A percentile compares a stretch with the other conserved stretches of the same genome.
These are phyloP conservation scores for Malassezia obtusa DNA, from an alignment of 1,284 basidiomycete genomes.

Conservation along the genomic window DNA sequence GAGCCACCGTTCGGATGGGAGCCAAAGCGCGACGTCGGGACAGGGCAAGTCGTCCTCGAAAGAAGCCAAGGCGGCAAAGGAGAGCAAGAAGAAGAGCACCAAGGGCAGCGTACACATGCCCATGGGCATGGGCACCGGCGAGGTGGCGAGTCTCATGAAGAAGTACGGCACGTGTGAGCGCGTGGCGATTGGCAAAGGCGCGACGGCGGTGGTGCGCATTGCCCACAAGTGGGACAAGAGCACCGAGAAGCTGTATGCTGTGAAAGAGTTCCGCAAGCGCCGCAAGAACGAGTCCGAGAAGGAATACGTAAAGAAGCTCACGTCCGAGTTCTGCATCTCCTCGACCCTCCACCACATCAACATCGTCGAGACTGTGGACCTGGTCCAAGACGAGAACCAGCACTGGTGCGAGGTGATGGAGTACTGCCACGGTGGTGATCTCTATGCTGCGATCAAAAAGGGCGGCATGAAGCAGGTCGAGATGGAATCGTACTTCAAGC, in stretches of 20 bases:
- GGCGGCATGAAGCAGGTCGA: constrained; percentile 87
- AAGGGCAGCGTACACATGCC: constrained; percentile 27
- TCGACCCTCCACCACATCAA: constrained; percentile 93
- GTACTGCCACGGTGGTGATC: constrained; percentile 82
- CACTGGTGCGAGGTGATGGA: constrained; percentile 99
- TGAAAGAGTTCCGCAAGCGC: constrained; percentile 98
- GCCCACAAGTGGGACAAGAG: constrained; percentile 97
- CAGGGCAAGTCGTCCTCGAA: constrained; percentile 24
- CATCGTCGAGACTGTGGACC: constrained; percentile 95
- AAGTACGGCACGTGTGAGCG: constrained; percentile 98
- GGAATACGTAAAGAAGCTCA: constrained; percentile 99
- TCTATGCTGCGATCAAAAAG: constrained; percentile 95
- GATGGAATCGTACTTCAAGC: constrained; percentile 96
- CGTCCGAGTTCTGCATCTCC: constrained; percentile 96
- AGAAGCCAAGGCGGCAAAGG: constrained; percentile 26
- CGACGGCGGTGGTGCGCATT: constrained; percentile 86
- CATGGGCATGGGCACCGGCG: constrained; percentile 17
- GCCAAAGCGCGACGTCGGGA: constrained; percentile 1
- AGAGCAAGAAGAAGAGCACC: constrained; percentile 4
- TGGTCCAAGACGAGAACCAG: constrained; percentile 89
- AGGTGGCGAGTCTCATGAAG: constrained; percentile 52
- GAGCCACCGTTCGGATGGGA: constrained; percentile 22
- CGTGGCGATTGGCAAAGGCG: constrained; percentile 91
- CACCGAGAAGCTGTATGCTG: constrained; percentile 96
- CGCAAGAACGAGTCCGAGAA: constrained; percentile 97